These are phyloP conservation scores for Skeletonema grethae DNA, from an alignment of 108 stramenopile genomes.

Conservation along the genomic window DNA sequence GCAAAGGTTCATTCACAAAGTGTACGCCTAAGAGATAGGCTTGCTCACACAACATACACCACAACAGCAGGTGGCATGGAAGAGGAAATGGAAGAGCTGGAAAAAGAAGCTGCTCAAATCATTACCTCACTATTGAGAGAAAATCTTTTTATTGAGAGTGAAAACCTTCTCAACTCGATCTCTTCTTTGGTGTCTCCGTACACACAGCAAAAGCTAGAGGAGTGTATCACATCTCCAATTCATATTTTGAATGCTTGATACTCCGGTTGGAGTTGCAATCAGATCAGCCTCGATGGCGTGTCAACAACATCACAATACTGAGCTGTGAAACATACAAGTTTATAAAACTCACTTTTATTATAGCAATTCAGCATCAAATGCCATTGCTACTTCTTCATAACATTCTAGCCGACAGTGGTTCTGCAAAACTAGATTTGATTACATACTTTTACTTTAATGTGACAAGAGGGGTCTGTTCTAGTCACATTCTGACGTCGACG, in stretches of 20 bases:
- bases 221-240: not conserved
- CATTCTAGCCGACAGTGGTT: too few relatives aligned
- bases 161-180: not conserved
- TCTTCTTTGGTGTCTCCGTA: slow-evolving; percentile 6
- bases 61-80: not conserved
- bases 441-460: too few relatives aligned
- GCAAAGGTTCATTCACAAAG: slow-evolving; percentile 5
- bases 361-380: too few relatives aligned
- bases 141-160: slow-evolving; percentile 1
- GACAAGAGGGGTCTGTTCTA: not conserved
- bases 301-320: not conserved
- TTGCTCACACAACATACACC: not conserved
- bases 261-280: not conserved
- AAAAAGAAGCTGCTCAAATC: not conserved
- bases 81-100: slow-evolving; percentile 1
- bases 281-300: not conserved
- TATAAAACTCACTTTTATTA: not conserved
- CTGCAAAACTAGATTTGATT: too few relatives aligned
- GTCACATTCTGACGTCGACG: not conserved
- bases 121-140: not conserved
- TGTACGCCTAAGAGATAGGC: not conserved
- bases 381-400: too few relatives aligned
- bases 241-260: not conserved
- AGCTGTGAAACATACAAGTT: not conserved
- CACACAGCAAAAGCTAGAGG: slow-evolving; percentile 5